phyloP scores from a whole-genome alignment of 768 basidiomycete species.

The Tylopilus balloui region DNA sequence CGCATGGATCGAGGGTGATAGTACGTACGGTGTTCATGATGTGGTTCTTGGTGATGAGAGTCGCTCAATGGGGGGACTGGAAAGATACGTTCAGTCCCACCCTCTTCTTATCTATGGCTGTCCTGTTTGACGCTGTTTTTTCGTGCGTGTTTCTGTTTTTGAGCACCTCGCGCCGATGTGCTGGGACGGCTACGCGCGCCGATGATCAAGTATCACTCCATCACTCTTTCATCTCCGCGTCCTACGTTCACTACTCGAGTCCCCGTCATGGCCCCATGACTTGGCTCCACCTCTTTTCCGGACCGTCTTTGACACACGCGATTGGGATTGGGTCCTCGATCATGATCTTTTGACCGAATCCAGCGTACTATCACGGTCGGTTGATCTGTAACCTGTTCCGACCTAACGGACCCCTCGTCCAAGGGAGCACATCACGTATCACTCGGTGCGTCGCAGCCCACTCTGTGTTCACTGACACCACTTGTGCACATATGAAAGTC shows the following conservation, averaged over 20 bases:
- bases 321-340: too few species aligned
- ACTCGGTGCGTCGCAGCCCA: too few species aligned
- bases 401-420: too few species aligned
- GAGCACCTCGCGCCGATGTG: neutral
- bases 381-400: too few species aligned
- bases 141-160: neutral
- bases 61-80: neutral
- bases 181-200: neutral
- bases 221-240: neutral
- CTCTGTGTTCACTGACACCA: too few species aligned
- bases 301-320: neutral
- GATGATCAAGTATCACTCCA: neutral
- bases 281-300: neutral
- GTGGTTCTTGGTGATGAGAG: neutral
- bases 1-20: neutral
- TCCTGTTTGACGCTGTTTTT: neutral
- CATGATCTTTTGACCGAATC: too few species aligned
- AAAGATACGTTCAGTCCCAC: neutral
- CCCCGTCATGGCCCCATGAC: neutral
- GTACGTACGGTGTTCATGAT: slow-evolving; percentile 7
- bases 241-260: neutral
- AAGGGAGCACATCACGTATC: too few species aligned
- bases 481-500: too few species aligned
- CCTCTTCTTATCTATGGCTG: neutral
- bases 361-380: too few species aligned